Evolutionary conservation across 1,284 basidiomycete genomes (phyloP), one percentile per base, ranked within the genome.

Genomic region (Athelia psychrophila): DNA sequence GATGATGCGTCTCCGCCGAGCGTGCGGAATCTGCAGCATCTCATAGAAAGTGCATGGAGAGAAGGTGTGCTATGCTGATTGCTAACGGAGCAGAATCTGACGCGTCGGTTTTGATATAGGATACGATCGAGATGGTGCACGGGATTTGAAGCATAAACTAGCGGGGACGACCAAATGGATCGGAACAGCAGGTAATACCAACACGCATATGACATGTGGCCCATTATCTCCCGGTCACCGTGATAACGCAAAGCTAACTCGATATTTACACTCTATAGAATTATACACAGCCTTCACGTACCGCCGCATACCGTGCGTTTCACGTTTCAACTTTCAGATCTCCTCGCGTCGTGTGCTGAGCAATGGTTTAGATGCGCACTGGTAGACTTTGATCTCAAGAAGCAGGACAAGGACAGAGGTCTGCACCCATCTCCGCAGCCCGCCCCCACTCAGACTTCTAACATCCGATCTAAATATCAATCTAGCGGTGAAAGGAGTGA

Each of bases 151-250:
- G 27, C 65, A 70, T 42, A 74, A 76, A 35, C 70, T 95, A 3
- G 68, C 85, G 5, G 83, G 77, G 1, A 87, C 84, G 2, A 73
- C 63, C 3, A 90, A 88, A 64, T 91, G 84, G 86, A 86, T 95
- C 38, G 93, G 93, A 12, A 89, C 90, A 2, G 78, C 79, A 60
- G 89, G 89, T 88, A 57, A 24, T 10, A n/a, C n/a, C n/a, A n/a
- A n/a, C n/a, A n/a, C n/a, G n/a, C n/a, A n/a, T n/a, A n/a, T n/a
- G n/a, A n/a, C n/a, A n/a, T n/a, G n/a, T n/a, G n/a, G n/a, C n/a
- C n/a, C n/a, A n/a, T n/a, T n/a, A n/a, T n/a, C n/a, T n/a, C n/a
- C n/a, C n/a, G n/a, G n/a, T n/a, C n/a, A n/a, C n/a, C n/a, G n/a
- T n/a, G n/a, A n/a, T n/a, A n/a, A n/a, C n/a, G n/a, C n/a, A n/a